Base-by-base conservation (phyloP, 1,284 basidiomycete species). In the Ceratobasidium sp. region DNA sequence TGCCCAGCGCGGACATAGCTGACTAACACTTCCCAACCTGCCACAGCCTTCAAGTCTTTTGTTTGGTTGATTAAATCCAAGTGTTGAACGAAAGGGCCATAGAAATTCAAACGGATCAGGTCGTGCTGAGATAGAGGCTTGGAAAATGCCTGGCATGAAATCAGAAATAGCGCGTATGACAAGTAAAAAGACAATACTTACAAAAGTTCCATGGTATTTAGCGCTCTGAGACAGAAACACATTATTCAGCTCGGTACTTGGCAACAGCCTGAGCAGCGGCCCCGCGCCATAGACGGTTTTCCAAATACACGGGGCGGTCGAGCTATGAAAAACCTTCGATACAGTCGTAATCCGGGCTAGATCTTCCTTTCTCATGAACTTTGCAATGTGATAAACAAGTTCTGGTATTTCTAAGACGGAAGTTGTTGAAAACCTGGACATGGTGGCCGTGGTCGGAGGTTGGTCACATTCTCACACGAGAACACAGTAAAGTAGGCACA, bases 1-100 rank as follows among this genome's bases (percentile, higher is more conserved):
- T 60, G 31, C 8, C 57, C 57, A 44, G 31, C 31, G 4, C n/a
- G 31, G n/a, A 62, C 59, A 41, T 45, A 62, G 22, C 27, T 27
- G 41, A 62, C 14, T 1, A 62, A 19, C 19, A 62, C 27, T 22
- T 24, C 22, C 59, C 59, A 62, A 9, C 59, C 59, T 4, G 1
- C 19, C 1, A 44, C 33, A 7, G 27, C 5, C 36, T 24, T 24
- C 15, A 47, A 8, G n/a, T 62, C 44, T 1, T 47, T 44, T 15
- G 8, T 14, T n/a, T 11, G 19, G 7, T 22, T 45, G 15, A 62
- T 45, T 19, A 62, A 6, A 15, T 62, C 41, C 8, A 62, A 14
- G 8, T 62, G 31, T 47, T 45, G 44, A 3, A 62, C 59, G 44
- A 45, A 45, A 24, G 59, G 41, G 19, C 36, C 59, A 17, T 62